Evolutionary conservation across 2,329 filamentous ascomycete species (phyloP).

Genomic region (Microascus cirrosus): DNA sequence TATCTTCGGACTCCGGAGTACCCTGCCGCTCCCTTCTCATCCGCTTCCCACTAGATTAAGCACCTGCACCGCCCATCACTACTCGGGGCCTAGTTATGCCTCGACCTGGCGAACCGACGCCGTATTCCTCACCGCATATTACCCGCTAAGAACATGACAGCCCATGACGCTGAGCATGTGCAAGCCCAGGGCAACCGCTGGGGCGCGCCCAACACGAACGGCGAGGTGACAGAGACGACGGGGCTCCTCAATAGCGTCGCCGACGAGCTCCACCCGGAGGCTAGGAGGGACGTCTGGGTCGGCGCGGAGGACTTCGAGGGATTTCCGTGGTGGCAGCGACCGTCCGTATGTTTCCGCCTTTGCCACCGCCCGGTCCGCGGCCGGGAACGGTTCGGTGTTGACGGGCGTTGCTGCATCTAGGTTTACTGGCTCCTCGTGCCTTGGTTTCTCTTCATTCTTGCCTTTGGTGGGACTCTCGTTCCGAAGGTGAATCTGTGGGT

Average conservation of each 20-base stretch:
- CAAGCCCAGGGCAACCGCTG: not conserved
- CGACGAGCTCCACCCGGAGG: slow-evolving; percentile 2
- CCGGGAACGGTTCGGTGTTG: not conserved
- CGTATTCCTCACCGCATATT: not conserved
- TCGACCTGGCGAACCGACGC: not conserved
- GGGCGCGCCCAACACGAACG: not conserved
- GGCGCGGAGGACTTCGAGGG: slow-evolving; percentile 46
- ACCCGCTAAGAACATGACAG: not conserved
- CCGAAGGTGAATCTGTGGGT: slow-evolving; percentile 71
- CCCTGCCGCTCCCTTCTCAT: not conserved
- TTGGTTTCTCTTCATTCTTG: slow-evolving; percentile 71
- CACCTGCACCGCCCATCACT: not conserved
- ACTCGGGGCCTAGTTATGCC: not conserved
- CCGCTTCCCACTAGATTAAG: not conserved
- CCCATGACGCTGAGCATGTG: not conserved
- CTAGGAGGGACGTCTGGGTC: slow-evolving; percentile 30
- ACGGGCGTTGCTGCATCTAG: slow-evolving; percentile 25
- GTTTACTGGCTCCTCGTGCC: slow-evolving; percentile 76
- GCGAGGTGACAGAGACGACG: slow-evolving; percentile 21
- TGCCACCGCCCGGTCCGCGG: not conserved
- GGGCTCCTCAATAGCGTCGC: slow-evolving; percentile 23
- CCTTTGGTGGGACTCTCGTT: slow-evolving; percentile 76
- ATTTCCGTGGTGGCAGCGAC: slow-evolving; percentile 50
- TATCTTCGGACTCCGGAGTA: not conserved
- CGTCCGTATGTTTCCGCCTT: slow-evolving; percentile 34